A percentile compares a stretch with the other conserved stretches of the same genome.
Evolutionary conservation across 352 stramenopile species (phyloP).

Genomic region (Pythium diclinum): DNA sequence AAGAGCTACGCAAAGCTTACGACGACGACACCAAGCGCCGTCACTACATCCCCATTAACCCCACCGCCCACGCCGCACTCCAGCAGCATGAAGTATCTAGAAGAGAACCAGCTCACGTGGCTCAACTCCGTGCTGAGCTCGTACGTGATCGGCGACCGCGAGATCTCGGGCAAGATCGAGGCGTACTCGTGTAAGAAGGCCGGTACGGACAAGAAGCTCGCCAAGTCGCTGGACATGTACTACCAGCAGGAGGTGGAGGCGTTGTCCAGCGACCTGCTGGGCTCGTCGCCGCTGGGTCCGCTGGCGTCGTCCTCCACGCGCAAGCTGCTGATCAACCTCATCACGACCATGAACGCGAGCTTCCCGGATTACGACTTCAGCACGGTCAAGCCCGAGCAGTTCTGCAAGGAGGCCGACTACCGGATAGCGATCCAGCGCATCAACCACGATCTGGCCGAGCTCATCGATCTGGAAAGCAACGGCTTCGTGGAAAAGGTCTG

Average conservation of each 20-base stretch:
- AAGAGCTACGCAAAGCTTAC: neutral
- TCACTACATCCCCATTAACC: neutral
- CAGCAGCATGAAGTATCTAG: conserved; percentile 90
- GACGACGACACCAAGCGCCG: neutral
- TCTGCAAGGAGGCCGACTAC: conserved; percentile 85
- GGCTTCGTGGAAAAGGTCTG: conserved; percentile 99
- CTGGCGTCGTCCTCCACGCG: conserved; percentile 74
- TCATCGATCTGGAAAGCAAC: conserved; percentile 96
- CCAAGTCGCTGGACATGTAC: conserved; percentile 85
- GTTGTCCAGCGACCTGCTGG: conserved; percentile 46
- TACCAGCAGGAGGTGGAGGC: conserved; percentile 81
- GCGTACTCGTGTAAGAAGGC: conserved; percentile 93
- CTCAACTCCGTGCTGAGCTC: conserved; percentile 86
- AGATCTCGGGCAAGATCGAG: conserved; percentile 86
- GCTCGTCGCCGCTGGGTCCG: conserved; percentile 74
- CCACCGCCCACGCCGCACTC: neutral
- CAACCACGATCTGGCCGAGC: conserved; percentile 85
- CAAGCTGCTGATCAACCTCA: conserved; percentile 91
- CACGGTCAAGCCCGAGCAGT: conserved; percentile 86
- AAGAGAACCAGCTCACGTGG: conserved; percentile 88
- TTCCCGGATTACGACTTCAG: conserved; percentile 94
- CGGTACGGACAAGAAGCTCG: conserved; percentile 89
- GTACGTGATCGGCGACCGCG: conserved; percentile 85
- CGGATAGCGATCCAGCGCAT: conserved; percentile 84
- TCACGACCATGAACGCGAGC: conserved; percentile 93